Percentiles rank a stretch among this genome's conserved stretches.
Conservation (phyloP, 2,329 filamentous ascomycete genomes). For the Colletotrichum phormii region DNA sequence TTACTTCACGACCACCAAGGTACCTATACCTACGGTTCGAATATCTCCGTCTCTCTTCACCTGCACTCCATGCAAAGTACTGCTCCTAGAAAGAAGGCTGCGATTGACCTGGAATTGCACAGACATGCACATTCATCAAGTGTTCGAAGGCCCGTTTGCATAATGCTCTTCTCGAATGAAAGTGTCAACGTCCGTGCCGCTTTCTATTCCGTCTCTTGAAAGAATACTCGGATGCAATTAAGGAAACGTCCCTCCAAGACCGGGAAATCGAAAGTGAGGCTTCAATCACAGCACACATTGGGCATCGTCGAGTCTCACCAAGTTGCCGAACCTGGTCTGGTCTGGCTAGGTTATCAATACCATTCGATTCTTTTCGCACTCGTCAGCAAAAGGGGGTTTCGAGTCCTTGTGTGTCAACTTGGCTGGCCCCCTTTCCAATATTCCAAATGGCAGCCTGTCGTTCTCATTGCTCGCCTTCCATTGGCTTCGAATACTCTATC, state of each 20-base stretch:
- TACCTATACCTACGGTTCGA: conserved; percentile 17
- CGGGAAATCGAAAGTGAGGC: conserved; percentile 29
- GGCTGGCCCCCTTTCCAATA: conserved; percentile 17
- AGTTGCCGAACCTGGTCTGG: conserved; percentile 21
- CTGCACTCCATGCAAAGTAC: not conserved
- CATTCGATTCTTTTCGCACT: not conserved
- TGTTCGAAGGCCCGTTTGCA: not conserved
- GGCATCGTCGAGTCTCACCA: conserved; percentile 33
- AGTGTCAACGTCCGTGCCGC: conserved; percentile 4
- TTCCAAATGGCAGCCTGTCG: conserved; percentile 30
- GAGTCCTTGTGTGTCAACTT: conserved; percentile 16
- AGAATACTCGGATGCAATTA: conserved; percentile 10
- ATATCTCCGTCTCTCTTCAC: not conserved
- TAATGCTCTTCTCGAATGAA: conserved; percentile 15
- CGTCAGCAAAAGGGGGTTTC: conserved; percentile 11
- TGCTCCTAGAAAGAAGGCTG: not conserved
- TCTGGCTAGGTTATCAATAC: not conserved
- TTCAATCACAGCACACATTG: conserved; percentile 25
- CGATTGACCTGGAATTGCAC: not conserved
- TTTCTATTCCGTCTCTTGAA: conserved; percentile 2
- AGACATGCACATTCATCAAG: not conserved
- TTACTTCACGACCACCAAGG: not conserved
- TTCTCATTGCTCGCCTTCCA: conserved; percentile 19
- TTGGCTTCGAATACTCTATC: conserved; percentile 17
- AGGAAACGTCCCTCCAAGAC: not conserved